These are phyloP conservation scores for Xylariaceae sp. DNA, from an alignment of 2,329 filamentous ascomycete genomes.

Conservation along the genomic window DNA sequence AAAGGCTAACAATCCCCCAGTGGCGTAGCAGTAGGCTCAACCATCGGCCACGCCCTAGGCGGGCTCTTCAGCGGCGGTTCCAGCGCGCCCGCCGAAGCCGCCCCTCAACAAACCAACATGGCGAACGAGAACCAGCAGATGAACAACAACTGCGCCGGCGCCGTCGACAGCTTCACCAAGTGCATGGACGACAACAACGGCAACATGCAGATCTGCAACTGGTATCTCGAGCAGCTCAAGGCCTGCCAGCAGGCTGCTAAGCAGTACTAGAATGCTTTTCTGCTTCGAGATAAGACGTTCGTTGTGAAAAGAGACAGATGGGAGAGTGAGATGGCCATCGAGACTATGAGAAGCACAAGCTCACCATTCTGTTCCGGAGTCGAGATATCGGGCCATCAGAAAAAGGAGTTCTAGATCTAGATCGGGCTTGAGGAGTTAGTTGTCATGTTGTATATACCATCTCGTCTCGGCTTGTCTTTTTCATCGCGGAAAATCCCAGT, in stretches of 20 bases:
- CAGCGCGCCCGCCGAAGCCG: conserved; percentile 62
- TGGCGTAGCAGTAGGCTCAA: conserved; percentile 94
- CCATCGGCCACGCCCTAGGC: conserved; percentile 93
- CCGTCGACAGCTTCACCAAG: conserved; percentile 85
- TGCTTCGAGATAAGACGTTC: neutral
- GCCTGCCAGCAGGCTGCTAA: conserved; percentile 81
- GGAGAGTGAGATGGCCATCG: too few relatives aligned
- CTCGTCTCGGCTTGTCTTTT: too few relatives aligned
- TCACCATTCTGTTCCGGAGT: too few relatives aligned
- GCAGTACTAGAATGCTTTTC: conserved; percentile 62
- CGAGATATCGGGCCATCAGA: too few relatives aligned
- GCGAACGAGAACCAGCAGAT: conserved; percentile 59
- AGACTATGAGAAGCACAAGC: too few relatives aligned
- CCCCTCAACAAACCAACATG: conserved; percentile 57
- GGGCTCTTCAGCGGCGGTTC: conserved; percentile 83
- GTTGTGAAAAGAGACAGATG: too few relatives aligned
- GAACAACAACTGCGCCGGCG: conserved; percentile 78
- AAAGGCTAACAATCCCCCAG: conserved; percentile 55
- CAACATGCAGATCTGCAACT: conserved; percentile 94
- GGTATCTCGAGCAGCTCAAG: conserved; percentile 98
- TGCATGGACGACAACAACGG: conserved; percentile 97
- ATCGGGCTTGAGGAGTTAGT: too few relatives aligned
- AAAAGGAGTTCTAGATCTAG: too few relatives aligned
- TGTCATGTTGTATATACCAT: too few relatives aligned
- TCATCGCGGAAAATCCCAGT: too few relatives aligned